Percentiles rank a stretch among this genome's conserved stretches.
Evolutionary conservation across 2,329 filamentous ascomycete species (phyloP).

Genomic region (Botrytis hyacinthi): DNA sequence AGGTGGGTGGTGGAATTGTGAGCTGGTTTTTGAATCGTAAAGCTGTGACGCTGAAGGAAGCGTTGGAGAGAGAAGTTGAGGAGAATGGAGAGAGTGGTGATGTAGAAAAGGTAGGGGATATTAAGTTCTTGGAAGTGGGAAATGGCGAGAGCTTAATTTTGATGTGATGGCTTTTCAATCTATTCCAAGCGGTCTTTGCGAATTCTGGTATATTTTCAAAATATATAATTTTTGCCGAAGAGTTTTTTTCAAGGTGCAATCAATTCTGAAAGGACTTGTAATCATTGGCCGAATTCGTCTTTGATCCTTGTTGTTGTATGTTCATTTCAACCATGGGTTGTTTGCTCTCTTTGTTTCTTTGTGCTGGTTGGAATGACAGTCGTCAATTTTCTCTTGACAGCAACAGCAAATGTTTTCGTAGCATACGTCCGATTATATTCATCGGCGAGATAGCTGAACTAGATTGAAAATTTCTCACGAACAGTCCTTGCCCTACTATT

Average conservation of each 20-base stretch:
- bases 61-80: constrained; percentile 41
- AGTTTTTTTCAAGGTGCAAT: not conserved
- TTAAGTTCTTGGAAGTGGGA: constrained; percentile 29
- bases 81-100: constrained; percentile 23
- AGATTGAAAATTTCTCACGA: not conserved
- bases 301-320: not conserved
- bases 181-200: not conserved
- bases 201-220: not conserved
- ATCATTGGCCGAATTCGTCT: not conserved
- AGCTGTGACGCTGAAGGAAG: constrained; percentile 46
- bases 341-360: not conserved
- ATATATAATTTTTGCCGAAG: not conserved
- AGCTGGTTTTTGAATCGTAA: constrained; percentile 50
- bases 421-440: not conserved
- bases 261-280: not conserved
- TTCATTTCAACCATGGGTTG: not conserved
- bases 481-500: not conserved
- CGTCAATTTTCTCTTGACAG: too few species aligned
- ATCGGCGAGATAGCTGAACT: not conserved
- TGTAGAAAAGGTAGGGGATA: constrained; percentile 23
- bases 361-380: not conserved
- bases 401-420: too few species aligned
- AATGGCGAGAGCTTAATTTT: constrained; percentile 32
- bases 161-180: constrained; percentile 13
- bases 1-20: constrained; percentile 57